These are phyloP conservation scores for Vitis hybrid DNA, from an alignment of 177 flowering plant species.

Conservation along the genomic window DNA sequence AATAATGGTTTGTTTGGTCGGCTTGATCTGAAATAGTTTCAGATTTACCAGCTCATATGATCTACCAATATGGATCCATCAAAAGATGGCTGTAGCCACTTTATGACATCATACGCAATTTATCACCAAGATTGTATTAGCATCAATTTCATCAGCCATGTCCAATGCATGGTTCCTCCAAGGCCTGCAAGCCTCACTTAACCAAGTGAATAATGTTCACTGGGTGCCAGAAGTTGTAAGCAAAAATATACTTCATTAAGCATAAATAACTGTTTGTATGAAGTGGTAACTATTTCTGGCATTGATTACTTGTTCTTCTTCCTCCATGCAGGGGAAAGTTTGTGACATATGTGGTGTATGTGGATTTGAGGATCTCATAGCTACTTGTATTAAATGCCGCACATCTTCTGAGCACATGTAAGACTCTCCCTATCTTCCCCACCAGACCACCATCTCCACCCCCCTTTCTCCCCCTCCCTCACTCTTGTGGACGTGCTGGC, in stretches of 20 bases:
- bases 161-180: background rate
- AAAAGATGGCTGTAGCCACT: background rate
- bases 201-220: background rate
- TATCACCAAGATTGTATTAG: background rate
- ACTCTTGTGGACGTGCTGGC: too few species aligned
- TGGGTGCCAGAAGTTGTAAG: background rate
- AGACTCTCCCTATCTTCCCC: constrained; percentile 3
- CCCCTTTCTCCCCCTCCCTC: background rate
- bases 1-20: background rate
- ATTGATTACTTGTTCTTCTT: background rate
- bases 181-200: background rate
- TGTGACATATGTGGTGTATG: constrained; percentile 37
- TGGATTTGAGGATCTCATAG: constrained; percentile 11
- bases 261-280: background rate
- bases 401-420: constrained; percentile 28
- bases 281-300: background rate
- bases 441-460: background rate
- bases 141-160: background rate
- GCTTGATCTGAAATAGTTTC: background rate
- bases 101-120: background rate
- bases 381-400: constrained; percentile 26
- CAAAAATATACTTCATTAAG: background rate
- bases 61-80: background rate
- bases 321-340: constrained; percentile 14
- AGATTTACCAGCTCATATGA: background rate